phyloP scores from a whole-genome alignment of 2,329 filamentous ascomycete species.

The Rugonectria rugulosa region DNA sequence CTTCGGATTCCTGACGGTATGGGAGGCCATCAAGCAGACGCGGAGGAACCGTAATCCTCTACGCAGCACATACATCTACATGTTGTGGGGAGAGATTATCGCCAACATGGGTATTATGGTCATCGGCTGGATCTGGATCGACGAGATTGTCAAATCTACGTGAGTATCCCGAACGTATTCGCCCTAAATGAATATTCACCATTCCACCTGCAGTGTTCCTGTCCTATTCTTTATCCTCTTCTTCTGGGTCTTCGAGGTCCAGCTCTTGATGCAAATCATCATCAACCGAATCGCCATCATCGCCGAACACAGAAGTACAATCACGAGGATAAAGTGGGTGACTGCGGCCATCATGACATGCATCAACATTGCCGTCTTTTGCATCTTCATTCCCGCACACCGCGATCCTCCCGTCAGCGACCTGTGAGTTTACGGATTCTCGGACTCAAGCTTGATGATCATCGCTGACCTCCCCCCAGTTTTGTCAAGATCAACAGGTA shows the following conservation, averaged over 20 bases:
- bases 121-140: slow-evolving; percentile 50
- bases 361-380: too few species aligned
- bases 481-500: slow-evolving; percentile 54
- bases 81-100: slow-evolving; percentile 55
- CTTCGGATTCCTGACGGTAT: slow-evolving; percentile 50
- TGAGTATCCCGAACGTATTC: too few species aligned
- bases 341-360: too few species aligned
- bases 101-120: slow-evolving; percentile 49
- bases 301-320: slow-evolving; percentile 42
- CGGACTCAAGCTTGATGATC: slow-evolving; percentile 1
- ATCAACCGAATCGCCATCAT: slow-evolving; percentile 62
- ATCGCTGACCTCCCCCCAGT: slow-evolving; percentile 7
- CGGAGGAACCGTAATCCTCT: slow-evolving; percentile 43
- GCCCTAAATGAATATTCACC: too few species aligned
- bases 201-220: slow-evolving; percentile 38
- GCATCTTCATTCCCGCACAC: too few species aligned
- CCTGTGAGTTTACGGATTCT: background rate
- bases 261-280: slow-evolving; percentile 62
- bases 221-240: slow-evolving; percentile 47
- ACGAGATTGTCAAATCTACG: slow-evolving; percentile 43
- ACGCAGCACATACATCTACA: slow-evolving; percentile 51
- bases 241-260: slow-evolving; percentile 56
- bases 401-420: too few species aligned
- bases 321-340: too few species aligned
- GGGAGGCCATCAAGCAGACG: slow-evolving; percentile 53